These are phyloP conservation scores for Neurospora sp. DNA, from an alignment of 495 filamentous ascomycete genomes.

Conservation along the genomic window DNA sequence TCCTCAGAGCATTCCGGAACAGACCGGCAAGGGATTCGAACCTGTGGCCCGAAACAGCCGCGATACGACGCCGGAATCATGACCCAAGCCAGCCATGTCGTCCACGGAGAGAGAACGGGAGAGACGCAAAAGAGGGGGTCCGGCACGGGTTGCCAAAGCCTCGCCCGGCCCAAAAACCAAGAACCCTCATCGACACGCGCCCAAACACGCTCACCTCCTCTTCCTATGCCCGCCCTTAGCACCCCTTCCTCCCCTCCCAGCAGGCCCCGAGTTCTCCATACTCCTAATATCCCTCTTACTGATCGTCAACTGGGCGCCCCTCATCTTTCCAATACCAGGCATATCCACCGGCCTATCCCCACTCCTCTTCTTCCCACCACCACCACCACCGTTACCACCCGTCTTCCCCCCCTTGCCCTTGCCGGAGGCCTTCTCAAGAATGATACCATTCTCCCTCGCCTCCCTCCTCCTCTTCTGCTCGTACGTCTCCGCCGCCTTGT, in stretches of 20 bases:
- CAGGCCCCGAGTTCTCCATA: conserved; percentile 39
- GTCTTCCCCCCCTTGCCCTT: conserved; percentile 27
- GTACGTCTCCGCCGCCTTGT: conserved; percentile 46
- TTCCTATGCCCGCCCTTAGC: conserved; percentile 2
- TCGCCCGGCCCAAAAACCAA: background rate
- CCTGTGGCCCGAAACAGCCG: background rate
- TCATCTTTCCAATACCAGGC: conserved; percentile 70
- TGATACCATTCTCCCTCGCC: conserved; percentile 81
- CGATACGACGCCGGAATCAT: background rate
- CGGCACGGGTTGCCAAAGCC: background rate
- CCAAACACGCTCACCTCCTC: conserved; percentile 11
- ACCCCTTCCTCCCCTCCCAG: conserved; percentile 17
- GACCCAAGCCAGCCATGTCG: background rate
- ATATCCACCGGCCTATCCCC: conserved; percentile 60
- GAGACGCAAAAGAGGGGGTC: background rate
- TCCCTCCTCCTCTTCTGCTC: conserved; percentile 65
- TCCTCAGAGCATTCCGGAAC: background rate
- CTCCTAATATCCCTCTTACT: conserved; percentile 63
- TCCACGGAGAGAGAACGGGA: background rate
- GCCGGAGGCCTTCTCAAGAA: conserved; percentile 58
- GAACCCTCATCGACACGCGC: background rate
- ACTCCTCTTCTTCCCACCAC: conserved; percentile 22
- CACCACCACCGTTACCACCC: conserved; percentile 26
- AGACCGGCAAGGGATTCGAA: background rate
- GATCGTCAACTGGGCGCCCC: conserved; percentile 66